These are phyloP conservation scores for Metarhizium album DNA, from an alignment of 2,329 filamentous ascomycete species.

Conservation along the genomic window DNA sequence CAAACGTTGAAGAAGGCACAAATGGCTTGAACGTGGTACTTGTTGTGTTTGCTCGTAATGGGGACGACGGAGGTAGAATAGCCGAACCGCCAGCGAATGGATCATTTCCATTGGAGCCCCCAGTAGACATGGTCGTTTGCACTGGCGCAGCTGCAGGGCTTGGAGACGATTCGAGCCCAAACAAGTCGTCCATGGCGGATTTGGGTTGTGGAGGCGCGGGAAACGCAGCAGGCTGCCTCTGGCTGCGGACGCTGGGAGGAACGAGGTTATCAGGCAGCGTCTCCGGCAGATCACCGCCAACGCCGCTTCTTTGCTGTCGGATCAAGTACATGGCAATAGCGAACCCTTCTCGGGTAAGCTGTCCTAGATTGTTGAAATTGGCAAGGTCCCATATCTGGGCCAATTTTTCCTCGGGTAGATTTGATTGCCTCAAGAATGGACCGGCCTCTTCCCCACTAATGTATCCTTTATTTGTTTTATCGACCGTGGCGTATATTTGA, in stretches of 20 bases:
- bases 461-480: conserved; percentile 68
- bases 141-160: conserved; percentile 43
- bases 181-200: conserved; percentile 86
- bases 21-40: conserved; percentile 72
- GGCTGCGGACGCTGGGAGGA: conserved; percentile 72
- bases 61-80: conserved; percentile 41
- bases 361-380: conserved; percentile 84
- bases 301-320: conserved; percentile 70
- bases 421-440: conserved; percentile 85
- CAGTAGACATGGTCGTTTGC: conserved; percentile 57
- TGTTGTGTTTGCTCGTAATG: conserved; percentile 36
- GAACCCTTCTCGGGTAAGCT: conserved; percentile 80
- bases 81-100: conserved; percentile 47
- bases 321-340: conserved; percentile 97
- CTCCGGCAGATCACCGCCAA: conserved; percentile 53
- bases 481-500: conserved; percentile 71
- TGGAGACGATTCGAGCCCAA: conserved; percentile 63
- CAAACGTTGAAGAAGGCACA: conserved; percentile 84
- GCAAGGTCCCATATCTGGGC: conserved; percentile 97
- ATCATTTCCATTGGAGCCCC: conserved; percentile 56
- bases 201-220: conserved; percentile 45
- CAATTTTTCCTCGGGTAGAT: conserved; percentile 75
- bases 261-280: conserved; percentile 72
- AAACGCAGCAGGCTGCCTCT: conserved; percentile 16
- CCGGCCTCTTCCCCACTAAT: conserved; percentile 95